Percentiles rank a stretch among this genome's conserved stretches.
phyloP scores from a whole-genome alignment of 495 filamentous ascomycete genomes.

The Daldinia childiae region DNA sequence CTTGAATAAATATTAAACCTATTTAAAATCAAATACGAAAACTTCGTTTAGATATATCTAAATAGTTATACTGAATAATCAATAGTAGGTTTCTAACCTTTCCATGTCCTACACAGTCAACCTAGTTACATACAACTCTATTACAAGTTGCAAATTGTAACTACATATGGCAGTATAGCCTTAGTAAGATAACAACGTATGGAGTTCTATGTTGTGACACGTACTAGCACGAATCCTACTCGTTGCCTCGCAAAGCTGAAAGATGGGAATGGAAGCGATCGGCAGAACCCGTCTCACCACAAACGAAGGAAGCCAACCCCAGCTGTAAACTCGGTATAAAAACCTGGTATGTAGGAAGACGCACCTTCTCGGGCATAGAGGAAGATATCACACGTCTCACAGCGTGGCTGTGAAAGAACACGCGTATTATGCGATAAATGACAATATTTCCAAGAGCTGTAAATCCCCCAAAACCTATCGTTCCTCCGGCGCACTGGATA shows the following conservation, averaged over 20 bases:
- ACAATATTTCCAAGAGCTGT: neutral
- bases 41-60: too few relatives aligned
- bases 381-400: neutral
- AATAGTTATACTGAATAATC: too few relatives aligned
- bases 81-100: too few relatives aligned
- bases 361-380: constrained; percentile 1
- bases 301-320: neutral
- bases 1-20: too few relatives aligned
- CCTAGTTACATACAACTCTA: too few relatives aligned
- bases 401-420: neutral
- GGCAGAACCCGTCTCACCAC: neutral
- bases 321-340: neutral
- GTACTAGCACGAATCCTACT: neutral
- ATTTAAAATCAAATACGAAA: too few relatives aligned
- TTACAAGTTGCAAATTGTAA: neutral
- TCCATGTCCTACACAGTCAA: too few relatives aligned
- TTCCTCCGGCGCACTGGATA: neutral
- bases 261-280: neutral
- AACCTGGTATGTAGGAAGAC: neutral
- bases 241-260: neutral
- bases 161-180: neutral
- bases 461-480: neutral
- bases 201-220: neutral
- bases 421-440: neutral
- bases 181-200: neutral